Base-by-base conservation (phyloP, 495 filamentous ascomycete genomes). In the Lophium mytilinum region DNA sequence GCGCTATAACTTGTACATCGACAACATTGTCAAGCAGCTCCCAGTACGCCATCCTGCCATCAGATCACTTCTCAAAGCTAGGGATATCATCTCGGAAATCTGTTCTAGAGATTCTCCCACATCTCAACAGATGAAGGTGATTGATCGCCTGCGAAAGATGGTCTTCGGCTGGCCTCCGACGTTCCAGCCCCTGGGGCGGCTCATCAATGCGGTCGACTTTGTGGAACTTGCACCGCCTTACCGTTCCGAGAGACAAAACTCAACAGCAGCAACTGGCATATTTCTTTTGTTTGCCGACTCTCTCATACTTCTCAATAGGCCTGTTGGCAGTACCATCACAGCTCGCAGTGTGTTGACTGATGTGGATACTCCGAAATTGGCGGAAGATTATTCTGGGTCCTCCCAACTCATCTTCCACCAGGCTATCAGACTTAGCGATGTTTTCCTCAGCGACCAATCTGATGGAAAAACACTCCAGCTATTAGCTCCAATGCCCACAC, bases 1-100 rank as follows among this genome's bases (percentile, higher is more conserved):
- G 39, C 87, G 93, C 6, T 99, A 99, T 69, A 95, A 86, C 66
- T 75, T 99, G 8, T 83, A 96, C 61, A 95, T 99, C 60, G 94
- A 97, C 72, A 91, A 92, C 60, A 96, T 99, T 70, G 79, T 89
- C 50, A 82, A 83, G 58, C 85, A 83, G 59, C 77, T 99, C 9
- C 90, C 92, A 7, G 77, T 88, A 39, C 82, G 86, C 9, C 90
- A 97, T 64, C 86, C 87, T 15, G 90, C 90, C 0, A 75, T 95
- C 47, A 81, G 85, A 57, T 76, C 75, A 8, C 82, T 99, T 66
- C 77, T 93, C 19, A 88, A 87, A 65, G 90, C 93, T 9, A 78
- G 90, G 57, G 90, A 96, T 66, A 84, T 95, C 48, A 87, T 99
- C 59, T 87, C 90, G 15, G 90, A 93, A 36, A 97, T 99, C 39